Percentiles rank a stretch among this genome's conserved stretches.
These are phyloP conservation scores for Globisporangium alternatum DNA, from an alignment of 352 stramenopile genomes.

Conservation along the genomic window DNA sequence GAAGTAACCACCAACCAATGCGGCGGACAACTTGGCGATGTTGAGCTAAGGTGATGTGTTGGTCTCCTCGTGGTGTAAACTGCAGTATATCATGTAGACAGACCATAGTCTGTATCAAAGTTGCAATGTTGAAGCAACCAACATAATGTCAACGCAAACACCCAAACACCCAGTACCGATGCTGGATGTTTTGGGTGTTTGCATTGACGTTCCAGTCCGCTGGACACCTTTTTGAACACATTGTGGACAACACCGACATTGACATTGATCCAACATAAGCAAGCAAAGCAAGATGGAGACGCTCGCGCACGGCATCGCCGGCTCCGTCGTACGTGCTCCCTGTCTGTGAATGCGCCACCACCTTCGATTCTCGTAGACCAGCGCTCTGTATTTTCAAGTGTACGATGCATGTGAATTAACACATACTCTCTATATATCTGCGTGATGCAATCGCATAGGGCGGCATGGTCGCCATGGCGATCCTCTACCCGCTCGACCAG, in stretches of 20 bases:
- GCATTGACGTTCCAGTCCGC: neutral
- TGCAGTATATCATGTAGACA: too few species aligned
- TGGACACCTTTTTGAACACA: neutral
- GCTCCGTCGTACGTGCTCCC: slow-evolving; percentile 40
- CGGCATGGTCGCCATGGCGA: slow-evolving; percentile 69
- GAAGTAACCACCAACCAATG: too few species aligned
- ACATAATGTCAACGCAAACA: too few species aligned
- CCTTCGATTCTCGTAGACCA: too few species aligned
- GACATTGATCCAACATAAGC: too few species aligned
- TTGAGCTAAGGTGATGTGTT: too few species aligned
- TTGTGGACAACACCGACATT: neutral
- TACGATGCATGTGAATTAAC: neutral
- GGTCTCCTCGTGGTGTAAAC: too few species aligned
- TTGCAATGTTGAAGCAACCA: too few species aligned
- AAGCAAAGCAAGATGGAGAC: slow-evolving; percentile 54
- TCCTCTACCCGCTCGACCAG: slow-evolving; percentile 85
- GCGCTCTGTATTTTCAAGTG: neutral
- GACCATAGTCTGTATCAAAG: too few species aligned
- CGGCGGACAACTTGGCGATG: too few species aligned
- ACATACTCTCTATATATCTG: too few species aligned
- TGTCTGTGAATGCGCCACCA: neutral
- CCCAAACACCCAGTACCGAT: too few species aligned
- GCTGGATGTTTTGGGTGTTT: neutral
- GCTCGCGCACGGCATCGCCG: slow-evolving; percentile 60
- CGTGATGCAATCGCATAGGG: slow-evolving; percentile 26